Percentiles rank a stretch among this genome's conserved stretches.
Evolutionary conservation across 768 basidiomycete species (phyloP).

Genomic region (Trametes coccinea): DNA sequence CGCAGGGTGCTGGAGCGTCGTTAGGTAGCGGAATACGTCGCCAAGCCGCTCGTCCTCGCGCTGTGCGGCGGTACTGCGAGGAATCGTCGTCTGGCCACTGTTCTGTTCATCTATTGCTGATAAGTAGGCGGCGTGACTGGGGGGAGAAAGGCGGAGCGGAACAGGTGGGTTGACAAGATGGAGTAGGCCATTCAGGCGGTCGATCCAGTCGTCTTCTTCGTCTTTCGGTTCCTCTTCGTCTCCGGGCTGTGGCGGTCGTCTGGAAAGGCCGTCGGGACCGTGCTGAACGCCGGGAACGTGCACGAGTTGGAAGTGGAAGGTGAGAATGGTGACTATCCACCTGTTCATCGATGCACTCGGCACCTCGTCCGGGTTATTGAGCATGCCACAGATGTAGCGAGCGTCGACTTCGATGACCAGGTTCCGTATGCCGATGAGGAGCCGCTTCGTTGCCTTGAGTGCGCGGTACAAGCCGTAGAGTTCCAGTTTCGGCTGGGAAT

Average conservation of each 20-base stretch:
- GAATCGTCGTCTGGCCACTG: no score
- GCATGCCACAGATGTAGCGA: no score
- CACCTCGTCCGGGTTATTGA: constrained; percentile 39
- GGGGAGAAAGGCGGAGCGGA: neutral
- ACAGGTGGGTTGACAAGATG: constrained; percentile 9
- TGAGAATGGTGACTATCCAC: constrained; percentile 42
- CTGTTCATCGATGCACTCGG: constrained; percentile 41
- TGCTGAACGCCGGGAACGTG: constrained; percentile 38
- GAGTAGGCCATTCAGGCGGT: constrained; percentile 15
- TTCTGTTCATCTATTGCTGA: no score
- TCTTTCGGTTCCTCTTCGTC: no score
- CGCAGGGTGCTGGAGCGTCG: neutral
- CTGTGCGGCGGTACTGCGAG: no score
- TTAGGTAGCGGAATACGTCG: constrained; percentile 1
- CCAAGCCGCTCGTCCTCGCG: no score
- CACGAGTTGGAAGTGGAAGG: constrained; percentile 40
- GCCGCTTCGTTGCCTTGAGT: constrained; percentile 24
- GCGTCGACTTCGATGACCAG: constrained; percentile 42
- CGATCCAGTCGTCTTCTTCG: constrained; percentile 22
- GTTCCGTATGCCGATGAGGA: constrained; percentile 34
- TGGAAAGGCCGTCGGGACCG: constrained; percentile 37
- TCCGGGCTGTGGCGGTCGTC: constrained; percentile 13
- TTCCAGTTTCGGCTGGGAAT: constrained; percentile 32
- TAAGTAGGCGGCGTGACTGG: no score
- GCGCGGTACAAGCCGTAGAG: constrained; percentile 28